Base-by-base conservation (phyloP, 768 basidiomycete species). In the Trametes cinnabarina region DNA sequence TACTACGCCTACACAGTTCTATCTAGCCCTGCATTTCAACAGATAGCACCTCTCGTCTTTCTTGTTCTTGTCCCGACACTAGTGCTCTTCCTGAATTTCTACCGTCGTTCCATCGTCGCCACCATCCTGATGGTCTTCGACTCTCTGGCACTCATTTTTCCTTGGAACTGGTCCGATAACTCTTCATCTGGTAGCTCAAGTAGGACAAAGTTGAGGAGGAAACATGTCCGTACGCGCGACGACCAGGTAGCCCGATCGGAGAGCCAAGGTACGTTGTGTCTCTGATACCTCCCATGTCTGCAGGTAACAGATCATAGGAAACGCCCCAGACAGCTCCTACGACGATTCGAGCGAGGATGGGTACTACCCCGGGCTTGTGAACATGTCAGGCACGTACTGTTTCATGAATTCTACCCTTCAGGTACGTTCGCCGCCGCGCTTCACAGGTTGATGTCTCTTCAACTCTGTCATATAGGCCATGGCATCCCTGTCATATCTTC, bases 331-430 rank as follows among this genome's bases (percentile, higher is more conserved):
- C 12, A 54, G 41, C 25, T 22, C 46, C 17, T 62, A 65, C 42
- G 64, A 65, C 41, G 63, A 30, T 28, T 10, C 49, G 9, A 49
- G 30, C 8, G 60, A 70, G 52, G 65, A 79, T 15, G 77, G 79
- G 20, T 80, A 85, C 65, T 97, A 92, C 71, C 90, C 94, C 2
- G 95, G 95, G 0, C 86, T 98, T 48, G 90, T 97, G 68, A 98
- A 98, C 67, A 88, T 95, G 35, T 95, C 94, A 9, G 95, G 95
- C 11, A 96, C 94, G 50, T 91, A 96, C 63, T 98, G 96, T 69
- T 98, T 97, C 77, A 91, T 98, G 86, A 96, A 98, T 70, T 94
- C 96, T 12, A 94, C 94, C 3, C 76, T 98, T 10, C 96, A 98
- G 82, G 92, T 83, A 66, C 69, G 69, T 67, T 9, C 17, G 12